Evolutionary conservation across 352 stramenopile species (phyloP), one percentile per base, ranked within the genome.

Genomic region (Globisporangium radiosum): DNA sequence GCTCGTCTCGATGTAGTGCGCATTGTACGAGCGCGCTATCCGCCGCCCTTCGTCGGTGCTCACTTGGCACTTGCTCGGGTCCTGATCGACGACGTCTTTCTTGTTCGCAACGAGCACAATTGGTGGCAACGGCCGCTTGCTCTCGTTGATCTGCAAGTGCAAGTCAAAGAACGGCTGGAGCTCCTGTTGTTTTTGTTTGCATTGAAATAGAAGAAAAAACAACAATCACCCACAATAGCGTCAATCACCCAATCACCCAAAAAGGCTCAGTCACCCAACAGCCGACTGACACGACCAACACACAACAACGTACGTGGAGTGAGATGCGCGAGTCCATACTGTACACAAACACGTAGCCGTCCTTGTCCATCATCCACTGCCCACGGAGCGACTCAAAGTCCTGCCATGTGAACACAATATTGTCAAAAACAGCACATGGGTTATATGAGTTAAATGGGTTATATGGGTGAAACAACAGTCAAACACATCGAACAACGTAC

Each of bases 321-420:
- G 81, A 93, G 66, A 89, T 87, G 45, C 83, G 77, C 60, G 84
- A 93, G 72, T 94, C 82, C 79, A 96, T 92, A 71, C 78, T 90
- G 72, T 94, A 96, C 57, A 96, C 87, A 81, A 96, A 96, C 59
- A 95, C 81, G 66, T 95, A 95, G 63, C 82, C 86, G 71, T 95
- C 82, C 63, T 95, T 95, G 70, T 93, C 86, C 82, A 94, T 94
- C 85, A 96, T 95, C 81, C 86, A 95, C 65, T 94, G 85, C 17
- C 79, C 81, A 55, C 88, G 75, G 38, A 97, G 64, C 57, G 81
- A 92, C 63, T 94, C 86, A 76, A 96, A 97, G 57, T 95, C 87
- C 75, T 87, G 55, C 25, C 25, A 33, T 33, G 25, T 33, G 25
- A 2, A 33, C 25, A 33, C 25, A 33, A 3, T 2, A 33, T 33